Percentiles rank a stretch among this genome's conserved stretches.
Evolutionary conservation across 805 yeast species (phyloP).

Genomic region (Metschnikowia amazonensis): DNA sequence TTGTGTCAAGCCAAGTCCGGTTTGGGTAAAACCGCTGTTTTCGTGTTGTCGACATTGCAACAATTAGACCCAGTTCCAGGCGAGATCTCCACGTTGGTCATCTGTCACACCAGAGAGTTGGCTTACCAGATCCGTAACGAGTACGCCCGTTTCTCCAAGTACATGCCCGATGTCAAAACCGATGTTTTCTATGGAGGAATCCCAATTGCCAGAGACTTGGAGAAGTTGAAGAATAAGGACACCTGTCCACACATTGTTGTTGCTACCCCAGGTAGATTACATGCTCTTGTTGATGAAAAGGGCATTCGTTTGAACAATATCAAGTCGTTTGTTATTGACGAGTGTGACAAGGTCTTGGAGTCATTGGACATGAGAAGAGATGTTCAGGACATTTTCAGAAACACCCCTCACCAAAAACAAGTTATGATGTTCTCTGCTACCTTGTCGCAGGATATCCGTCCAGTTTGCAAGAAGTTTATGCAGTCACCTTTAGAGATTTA

Average conservation of each 20-base stretch:
- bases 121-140: constrained; percentile 98
- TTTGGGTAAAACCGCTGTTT: constrained; percentile 98
- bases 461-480: constrained; percentile 96
- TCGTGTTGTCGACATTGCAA: constrained; percentile 91
- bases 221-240: constrained; percentile 83
- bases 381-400: constrained; percentile 95
- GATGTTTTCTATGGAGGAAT: constrained; percentile 98
- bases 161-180: constrained; percentile 96
- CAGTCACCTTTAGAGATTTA: constrained; percentile 96
- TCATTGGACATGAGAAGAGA: constrained; percentile 93
- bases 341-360: constrained; percentile 97
- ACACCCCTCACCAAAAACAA: constrained; percentile 97
- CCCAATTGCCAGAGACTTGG: constrained; percentile 79
- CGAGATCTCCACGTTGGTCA: constrained; percentile 88
- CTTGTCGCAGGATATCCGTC: constrained; percentile 88
- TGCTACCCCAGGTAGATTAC: constrained; percentile 97
- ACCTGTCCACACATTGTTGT: constrained; percentile 95
- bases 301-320: constrained; percentile 80
- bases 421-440: constrained; percentile 99
- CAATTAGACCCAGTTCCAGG: constrained; percentile 97
- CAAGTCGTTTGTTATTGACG: constrained; percentile 93
- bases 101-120: constrained; percentile 97
- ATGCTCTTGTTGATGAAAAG: constrained; percentile 90
- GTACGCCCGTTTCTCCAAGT: constrained; percentile 95
- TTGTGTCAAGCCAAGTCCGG: constrained; percentile 99